Evolutionary conservation across 805 yeast species (phyloP).

Genomic region (Saturnispora galanensis): DNA sequence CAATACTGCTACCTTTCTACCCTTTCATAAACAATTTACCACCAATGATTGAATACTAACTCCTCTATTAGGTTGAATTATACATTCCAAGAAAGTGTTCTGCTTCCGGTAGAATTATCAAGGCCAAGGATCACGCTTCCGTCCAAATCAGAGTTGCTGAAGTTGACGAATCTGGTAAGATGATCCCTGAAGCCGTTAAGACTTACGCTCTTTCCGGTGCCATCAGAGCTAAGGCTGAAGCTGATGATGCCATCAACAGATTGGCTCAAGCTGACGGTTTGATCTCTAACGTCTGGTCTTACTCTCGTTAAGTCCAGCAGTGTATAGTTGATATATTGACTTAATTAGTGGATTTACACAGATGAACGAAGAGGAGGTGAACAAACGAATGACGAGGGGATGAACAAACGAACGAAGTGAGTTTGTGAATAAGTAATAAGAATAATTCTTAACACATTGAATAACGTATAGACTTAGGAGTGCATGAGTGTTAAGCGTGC

Average conservation of each 20-base stretch:
- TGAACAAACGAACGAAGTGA: too few species aligned
- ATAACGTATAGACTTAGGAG: too few species aligned
- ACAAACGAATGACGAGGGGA: too few species aligned
- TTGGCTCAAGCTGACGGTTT: conserved; percentile 98
- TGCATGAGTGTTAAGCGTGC: too few species aligned
- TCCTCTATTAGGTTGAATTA: conserved; percentile 76
- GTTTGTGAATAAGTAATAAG: too few species aligned
- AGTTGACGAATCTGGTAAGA: conserved; percentile 95
- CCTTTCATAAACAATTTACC: not conserved
- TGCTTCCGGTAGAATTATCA: conserved; percentile 99
- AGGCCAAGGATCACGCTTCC: conserved; percentile 98
- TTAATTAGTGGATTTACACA: too few species aligned
- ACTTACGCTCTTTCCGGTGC: conserved; percentile 96
- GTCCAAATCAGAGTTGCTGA: conserved; percentile 98
- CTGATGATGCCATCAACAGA: conserved; percentile 98
- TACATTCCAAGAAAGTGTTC: conserved; percentile 99
- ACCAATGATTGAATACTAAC: conserved; percentile 11
- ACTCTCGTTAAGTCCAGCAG: conserved; percentile 63
- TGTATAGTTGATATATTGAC: conserved; percentile 3
- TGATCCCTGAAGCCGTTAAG: conserved; percentile 81
- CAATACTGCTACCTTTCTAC: not conserved
- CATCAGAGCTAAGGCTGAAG: conserved; percentile 98
- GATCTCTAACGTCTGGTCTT: conserved; percentile 90
- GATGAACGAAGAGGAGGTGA: too few species aligned
- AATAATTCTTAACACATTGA: too few species aligned